Evolutionary conservation across 345 rosid genomes (phyloP).

Genomic region (Populus simonii): DNA sequence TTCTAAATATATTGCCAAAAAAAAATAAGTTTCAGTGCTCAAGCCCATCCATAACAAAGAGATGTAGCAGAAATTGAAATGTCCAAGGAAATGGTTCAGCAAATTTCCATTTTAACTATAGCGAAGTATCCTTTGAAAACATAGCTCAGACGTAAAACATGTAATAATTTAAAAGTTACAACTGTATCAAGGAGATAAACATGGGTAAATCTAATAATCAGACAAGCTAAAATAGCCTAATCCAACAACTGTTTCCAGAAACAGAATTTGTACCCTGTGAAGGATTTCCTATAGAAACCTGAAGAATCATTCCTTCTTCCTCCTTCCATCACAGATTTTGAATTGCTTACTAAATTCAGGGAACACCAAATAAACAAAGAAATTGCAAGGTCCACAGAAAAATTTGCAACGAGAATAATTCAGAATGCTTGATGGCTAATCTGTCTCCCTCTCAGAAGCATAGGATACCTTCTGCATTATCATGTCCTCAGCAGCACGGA

Average conservation of each 20-base stretch:
- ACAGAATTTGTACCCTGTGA: constrained; percentile 18
- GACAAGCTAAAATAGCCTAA: constrained; percentile 13
- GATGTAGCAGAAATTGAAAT: neutral
- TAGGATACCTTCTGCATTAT: constrained; percentile 88
- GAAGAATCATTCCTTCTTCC: constrained; percentile 2
- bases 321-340: constrained; percentile 17
- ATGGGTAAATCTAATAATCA: constrained; percentile 14
- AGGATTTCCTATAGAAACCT: constrained; percentile 26
- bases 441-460: constrained; percentile 72
- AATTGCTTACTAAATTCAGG: constrained; percentile 17
- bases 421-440: constrained; percentile 29
- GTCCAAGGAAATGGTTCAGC: neutral
- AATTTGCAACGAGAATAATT: constrained; percentile 16
- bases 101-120: neutral
- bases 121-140: neutral
- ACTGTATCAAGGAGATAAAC: constrained; percentile 23
- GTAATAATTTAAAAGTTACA: constrained; percentile 22
- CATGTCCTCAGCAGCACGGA: constrained; percentile 84
- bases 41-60: neutral
- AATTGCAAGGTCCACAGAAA: constrained; percentile 12
- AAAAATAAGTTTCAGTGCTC: neutral
- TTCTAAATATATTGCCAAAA: neutral
- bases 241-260: constrained; percentile 8
- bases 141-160: constrained; percentile 4
- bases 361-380: constrained; percentile 10